These are phyloP conservation scores for Leccinum barrowsii DNA, from an alignment of 768 basidiomycete species.

Conservation along the genomic window DNA sequence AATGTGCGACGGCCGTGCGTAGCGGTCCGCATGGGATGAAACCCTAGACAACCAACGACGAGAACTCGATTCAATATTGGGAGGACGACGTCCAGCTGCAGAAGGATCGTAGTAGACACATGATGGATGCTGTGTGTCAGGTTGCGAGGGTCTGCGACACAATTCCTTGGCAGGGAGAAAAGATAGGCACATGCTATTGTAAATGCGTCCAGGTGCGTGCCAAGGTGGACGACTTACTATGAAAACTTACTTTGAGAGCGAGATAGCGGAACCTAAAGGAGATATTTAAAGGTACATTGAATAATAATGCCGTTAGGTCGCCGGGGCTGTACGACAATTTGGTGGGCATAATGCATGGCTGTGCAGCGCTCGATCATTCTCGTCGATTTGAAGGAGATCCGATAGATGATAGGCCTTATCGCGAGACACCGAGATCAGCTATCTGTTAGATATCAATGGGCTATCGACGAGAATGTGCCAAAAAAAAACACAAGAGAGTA, in stretches of 20 bases:
- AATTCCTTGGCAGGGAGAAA: neutral
- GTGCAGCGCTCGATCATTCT: conserved; percentile 10
- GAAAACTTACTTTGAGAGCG: neutral
- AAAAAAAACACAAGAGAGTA: neutral
- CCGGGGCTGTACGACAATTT: neutral
- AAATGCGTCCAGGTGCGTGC: neutral
- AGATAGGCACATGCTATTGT: neutral
- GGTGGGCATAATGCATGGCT: neutral
- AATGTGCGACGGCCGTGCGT: neutral
- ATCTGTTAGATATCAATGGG: neutral
- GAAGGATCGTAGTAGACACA: neutral
- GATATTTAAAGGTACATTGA: neutral
- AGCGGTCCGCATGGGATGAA: neutral
- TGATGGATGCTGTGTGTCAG: neutral
- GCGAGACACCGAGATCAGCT: neutral
- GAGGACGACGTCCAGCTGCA: neutral
- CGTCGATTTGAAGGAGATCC: neutral
- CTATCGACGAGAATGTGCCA: neutral
- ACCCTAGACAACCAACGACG: conserved; percentile 3
- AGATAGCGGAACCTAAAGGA: neutral
- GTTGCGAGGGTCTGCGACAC: neutral
- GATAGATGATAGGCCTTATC: neutral
- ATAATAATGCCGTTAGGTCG: neutral
- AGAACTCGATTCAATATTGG: neutral
- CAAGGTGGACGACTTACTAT: neutral